Conservation (phyloP, 2,329 filamentous ascomycete species). For the Aspergillus ochraceus region DNA sequence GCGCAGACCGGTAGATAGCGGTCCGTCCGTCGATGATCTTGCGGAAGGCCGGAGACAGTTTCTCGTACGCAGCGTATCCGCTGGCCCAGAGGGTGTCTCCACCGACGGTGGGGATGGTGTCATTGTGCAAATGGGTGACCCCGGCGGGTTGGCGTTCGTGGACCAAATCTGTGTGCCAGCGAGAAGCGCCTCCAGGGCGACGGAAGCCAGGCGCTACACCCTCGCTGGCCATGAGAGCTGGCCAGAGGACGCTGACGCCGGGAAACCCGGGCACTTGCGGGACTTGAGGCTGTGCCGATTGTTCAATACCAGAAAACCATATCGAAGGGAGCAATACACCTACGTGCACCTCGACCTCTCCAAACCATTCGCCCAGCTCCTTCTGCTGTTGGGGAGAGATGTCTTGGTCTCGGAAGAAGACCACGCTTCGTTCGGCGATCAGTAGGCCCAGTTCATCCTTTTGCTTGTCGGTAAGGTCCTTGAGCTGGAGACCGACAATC, state of each 20-base stretch:
- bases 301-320: background rate
- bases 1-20: constrained; percentile 66
- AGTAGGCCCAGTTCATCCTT: constrained; percentile 63
- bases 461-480: constrained; percentile 60
- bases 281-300: constrained; percentile 60
- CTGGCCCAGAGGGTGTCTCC: constrained; percentile 74
- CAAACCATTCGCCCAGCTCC: constrained; percentile 62
- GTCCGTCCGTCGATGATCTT: constrained; percentile 67
- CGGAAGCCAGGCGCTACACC: constrained; percentile 59
- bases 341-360: constrained; percentile 68
- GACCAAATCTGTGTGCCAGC: constrained; percentile 71
- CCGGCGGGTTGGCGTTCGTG: constrained; percentile 71
- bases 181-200: constrained; percentile 64
- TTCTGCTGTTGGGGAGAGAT: constrained; percentile 64
- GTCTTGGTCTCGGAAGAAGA: constrained; percentile 66
- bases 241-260: constrained; percentile 70
- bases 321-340: constrained; percentile 21
- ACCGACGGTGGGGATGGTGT: constrained; percentile 63
- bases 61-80: constrained; percentile 71
- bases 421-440: constrained; percentile 64
- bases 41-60: constrained; percentile 68
- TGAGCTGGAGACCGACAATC: constrained; percentile 63
- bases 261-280: constrained; percentile 67
- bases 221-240: constrained; percentile 65
- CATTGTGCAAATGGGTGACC: constrained; percentile 69